These are phyloP conservation scores for Naganishia vishniacii DNA, from an alignment of 768 basidiomycete genomes.

Conservation along the genomic window DNA sequence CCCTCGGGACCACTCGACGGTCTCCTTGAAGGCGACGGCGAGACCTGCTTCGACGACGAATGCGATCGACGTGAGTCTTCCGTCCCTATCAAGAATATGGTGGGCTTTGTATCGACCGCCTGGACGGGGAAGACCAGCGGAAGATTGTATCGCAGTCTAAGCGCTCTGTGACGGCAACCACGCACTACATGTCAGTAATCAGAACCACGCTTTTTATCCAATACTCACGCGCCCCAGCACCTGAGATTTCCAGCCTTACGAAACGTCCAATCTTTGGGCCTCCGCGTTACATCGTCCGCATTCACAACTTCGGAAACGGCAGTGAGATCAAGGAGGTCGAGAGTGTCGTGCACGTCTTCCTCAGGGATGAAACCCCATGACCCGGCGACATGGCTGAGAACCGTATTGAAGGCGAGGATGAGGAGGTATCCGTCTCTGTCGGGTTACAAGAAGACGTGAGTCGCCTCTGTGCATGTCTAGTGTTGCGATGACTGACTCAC, in stretches of 20 bases:
- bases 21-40: not conserved
- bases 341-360: slow-evolving; percentile 44
- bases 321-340: slow-evolving; percentile 8
- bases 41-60: slow-evolving; percentile 17
- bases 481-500: slow-evolving; percentile 33
- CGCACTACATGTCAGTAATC: not conserved
- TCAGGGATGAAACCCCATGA: slow-evolving; percentile 44
- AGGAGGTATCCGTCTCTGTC: slow-evolving; percentile 42
- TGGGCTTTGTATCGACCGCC: not conserved
- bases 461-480: not conserved
- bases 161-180: slow-evolving; percentile 30
- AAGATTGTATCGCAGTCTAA: slow-evolving; percentile 39
- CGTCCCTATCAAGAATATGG: not conserved
- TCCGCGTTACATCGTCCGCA: not conserved
- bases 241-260: slow-evolving; percentile 41
- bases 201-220: not conserved
- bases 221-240: slow-evolving; percentile 45
- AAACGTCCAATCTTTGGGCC: slow-evolving; percentile 45
- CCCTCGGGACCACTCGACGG: not conserved
- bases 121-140: slow-evolving; percentile 26
- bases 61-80: not conserved
- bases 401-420: slow-evolving; percentile 40
- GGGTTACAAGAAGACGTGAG: no score
- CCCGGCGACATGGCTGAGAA: slow-evolving; percentile 30
- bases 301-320: slow-evolving; percentile 15